Conservation (phyloP, 2,329 filamentous ascomycete genomes). For the Lasiodiplodia gonubiensis region DNA sequence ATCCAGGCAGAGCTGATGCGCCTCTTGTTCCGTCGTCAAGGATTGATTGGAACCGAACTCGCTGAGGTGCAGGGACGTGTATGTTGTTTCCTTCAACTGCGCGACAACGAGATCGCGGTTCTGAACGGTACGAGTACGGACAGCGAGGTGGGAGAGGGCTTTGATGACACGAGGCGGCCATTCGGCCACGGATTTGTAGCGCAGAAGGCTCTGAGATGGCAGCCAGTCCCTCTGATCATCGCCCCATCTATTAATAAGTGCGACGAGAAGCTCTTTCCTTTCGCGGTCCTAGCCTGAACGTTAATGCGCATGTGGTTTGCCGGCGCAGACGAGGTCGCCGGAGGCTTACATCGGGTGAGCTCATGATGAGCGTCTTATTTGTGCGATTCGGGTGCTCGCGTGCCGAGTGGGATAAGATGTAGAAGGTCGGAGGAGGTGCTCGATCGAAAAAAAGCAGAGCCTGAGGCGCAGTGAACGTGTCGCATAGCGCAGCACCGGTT, state of each 20-base stretch:
- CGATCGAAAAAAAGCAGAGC: neutral
- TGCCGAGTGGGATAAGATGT: neutral
- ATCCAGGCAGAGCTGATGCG: neutral
- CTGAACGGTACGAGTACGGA: neutral
- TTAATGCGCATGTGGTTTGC: neutral
- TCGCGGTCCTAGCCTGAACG: too few species aligned
- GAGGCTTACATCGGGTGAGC: neutral
- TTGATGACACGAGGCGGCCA: neutral
- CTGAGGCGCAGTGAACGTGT: neutral
- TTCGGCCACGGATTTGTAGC: neutral
- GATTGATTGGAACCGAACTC: too few species aligned
- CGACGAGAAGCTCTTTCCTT: neutral
- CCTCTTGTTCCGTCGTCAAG: neutral
- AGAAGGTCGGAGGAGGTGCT: neutral
- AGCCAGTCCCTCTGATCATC: neutral
- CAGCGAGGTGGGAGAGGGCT: neutral
- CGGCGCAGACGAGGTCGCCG: neutral
- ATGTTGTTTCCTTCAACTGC: neutral
- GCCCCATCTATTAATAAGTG: neutral
- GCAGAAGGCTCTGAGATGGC: neutral
- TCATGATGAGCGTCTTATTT: neutral
- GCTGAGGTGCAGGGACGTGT: too few species aligned
- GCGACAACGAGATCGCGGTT: neutral
- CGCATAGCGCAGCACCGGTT: neutral
- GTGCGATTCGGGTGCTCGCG: neutral